Percentiles rank a stretch among this genome's conserved stretches.
phyloP scores from a whole-genome alignment of 169 alveolate species.

The Cryptosporidium canis region DNA sequence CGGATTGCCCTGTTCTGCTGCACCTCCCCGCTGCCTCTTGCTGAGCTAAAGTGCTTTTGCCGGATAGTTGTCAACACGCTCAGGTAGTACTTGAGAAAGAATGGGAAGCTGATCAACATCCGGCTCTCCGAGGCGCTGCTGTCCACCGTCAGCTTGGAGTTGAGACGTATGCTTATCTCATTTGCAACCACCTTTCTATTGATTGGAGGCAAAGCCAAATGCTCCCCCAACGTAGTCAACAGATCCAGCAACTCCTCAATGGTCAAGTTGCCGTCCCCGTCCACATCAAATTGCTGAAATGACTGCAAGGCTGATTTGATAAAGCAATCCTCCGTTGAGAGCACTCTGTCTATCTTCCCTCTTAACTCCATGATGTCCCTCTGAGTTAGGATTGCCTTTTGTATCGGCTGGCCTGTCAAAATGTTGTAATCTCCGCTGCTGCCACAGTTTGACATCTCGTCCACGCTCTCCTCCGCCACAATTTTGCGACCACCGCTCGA shows the following conservation, averaged over 20 bases:
- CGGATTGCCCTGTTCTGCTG: slow-evolving; percentile 4
- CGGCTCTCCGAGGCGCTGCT: neutral
- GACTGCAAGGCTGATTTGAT: slow-evolving; percentile 23
- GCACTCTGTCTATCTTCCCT: slow-evolving; percentile 18
- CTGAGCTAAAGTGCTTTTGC: slow-evolving; percentile 33
- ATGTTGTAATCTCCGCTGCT: neutral
- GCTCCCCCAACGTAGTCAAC: slow-evolving; percentile 58
- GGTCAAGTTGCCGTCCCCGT: slow-evolving; percentile 29
- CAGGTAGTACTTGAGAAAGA: slow-evolving; percentile 25
- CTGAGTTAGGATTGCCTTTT: slow-evolving; percentile 41
- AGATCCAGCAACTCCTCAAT: slow-evolving; percentile 46
- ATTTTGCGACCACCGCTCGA: neutral
- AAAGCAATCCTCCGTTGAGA: slow-evolving; percentile 31
- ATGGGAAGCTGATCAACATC: slow-evolving; percentile 36
- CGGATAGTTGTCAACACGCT: slow-evolving; percentile 38
- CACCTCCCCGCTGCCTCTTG: neutral
- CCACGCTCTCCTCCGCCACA: neutral
- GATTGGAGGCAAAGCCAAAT: slow-evolving; percentile 64
- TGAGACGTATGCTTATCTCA: slow-evolving; percentile 29
- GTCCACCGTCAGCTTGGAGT: slow-evolving; percentile 42
- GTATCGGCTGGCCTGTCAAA: slow-evolving; percentile 37
- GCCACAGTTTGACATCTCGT: neutral
- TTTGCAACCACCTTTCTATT: slow-evolving; percentile 45
- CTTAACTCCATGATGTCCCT: slow-evolving; percentile 29
- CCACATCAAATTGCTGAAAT: slow-evolving; percentile 43